Base-by-base conservation (phyloP, 306 rosid genomes). In the Glycine latifolia region DNA sequence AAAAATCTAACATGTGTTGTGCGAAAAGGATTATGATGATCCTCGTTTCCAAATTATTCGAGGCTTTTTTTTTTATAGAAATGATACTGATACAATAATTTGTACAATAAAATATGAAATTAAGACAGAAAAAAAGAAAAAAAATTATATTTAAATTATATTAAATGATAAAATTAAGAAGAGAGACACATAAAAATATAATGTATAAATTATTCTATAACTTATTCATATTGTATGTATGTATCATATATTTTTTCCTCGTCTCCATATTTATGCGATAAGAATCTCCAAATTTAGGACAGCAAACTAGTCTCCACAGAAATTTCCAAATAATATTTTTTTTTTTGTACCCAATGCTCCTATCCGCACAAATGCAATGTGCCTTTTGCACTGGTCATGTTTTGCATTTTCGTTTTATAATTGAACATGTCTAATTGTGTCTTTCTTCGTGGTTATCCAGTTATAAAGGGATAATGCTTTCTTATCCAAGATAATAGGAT, bases 391-490 rank as follows among this genome's bases (percentile, higher is more conserved):
- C 5, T 20, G 41, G 17, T 14, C n/a, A 13, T 44, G 68, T 17
- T 72, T 12, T 61, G 73, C 13, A 15, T 52, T 79, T 10, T 73
- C 14, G 16, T 37, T 31, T 71, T n/a, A 61, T 15, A 47, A 9
- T 73, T 52, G 41, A 13, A 50, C 3, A 50, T 71, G 59, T 71
- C 61, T 26, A 50, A 7, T 8, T 16, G 52, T 15, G 50, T 61
- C 65, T 37, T 33, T 52, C 4, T 44, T 77, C 20, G 39, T 53
- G 75, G 74, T 52, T 68, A 47, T 44, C 49, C 69, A 26, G 31
- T 20, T 53, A 53, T 20, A 49, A 50, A 59, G 37, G 10, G 67
- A 76, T n/a, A 74, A 16, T 20, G 17, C 69, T 48, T 76, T 76
- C 60, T 62, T 26, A 76, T 76, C 69, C 60, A 46, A 11, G 71